A percentile compares a stretch with the other conserved stretches of the same genome.
phyloP scores from a whole-genome alignment of 1,284 basidiomycete species.

The Ustanciosporium gigantosporum region DNA sequence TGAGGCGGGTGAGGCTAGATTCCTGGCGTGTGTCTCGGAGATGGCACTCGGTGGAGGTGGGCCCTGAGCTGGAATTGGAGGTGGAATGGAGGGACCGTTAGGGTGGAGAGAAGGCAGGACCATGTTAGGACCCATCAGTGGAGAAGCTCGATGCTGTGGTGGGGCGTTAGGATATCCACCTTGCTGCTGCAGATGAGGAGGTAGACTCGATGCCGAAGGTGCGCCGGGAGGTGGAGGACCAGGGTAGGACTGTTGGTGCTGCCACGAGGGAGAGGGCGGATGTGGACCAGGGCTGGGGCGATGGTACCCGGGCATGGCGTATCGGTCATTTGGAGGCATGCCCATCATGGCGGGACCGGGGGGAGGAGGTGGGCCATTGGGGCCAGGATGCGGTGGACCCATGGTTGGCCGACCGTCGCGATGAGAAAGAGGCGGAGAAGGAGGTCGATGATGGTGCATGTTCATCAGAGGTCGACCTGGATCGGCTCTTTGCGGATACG shows the following conservation, averaged over 20 bases:
- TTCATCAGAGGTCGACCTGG: slow-evolving; percentile 20
- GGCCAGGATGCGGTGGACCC: slow-evolving; percentile 24
- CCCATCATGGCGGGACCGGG: slow-evolving; percentile 26
- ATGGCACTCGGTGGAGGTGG: slow-evolving; percentile 17
- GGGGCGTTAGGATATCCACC: slow-evolving; percentile 14
- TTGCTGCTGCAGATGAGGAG: slow-evolving; percentile 31
- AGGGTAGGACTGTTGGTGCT: slow-evolving; percentile 35
- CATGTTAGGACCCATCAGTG: slow-evolving; percentile 32
- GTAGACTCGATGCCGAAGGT: slow-evolving; percentile 13
- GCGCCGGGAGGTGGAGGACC: slow-evolving; percentile 21
- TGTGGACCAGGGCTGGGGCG: slow-evolving; percentile 1
- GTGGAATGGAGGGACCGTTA: slow-evolving; percentile 5
- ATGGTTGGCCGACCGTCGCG: slow-evolving; percentile 25
- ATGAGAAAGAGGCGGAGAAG: slow-evolving; percentile 34
- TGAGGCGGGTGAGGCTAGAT: slow-evolving; percentile 24
- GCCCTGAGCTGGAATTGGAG: slow-evolving; percentile 16
- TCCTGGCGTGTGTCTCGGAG: slow-evolving; percentile 28
- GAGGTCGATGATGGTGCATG: slow-evolving; percentile 35
- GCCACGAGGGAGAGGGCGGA: slow-evolving; percentile 36
- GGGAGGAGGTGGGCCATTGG: slow-evolving; percentile 23
- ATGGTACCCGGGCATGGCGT: slow-evolving; percentile 11
- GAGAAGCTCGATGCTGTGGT: slow-evolving; percentile 28
- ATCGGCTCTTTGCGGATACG: slow-evolving; percentile 20
- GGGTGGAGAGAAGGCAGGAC: slow-evolving; percentile 24
- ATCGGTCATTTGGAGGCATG: slow-evolving; percentile 29